phyloP scores from a whole-genome alignment of 345 rosid genomes.

The Lepidium aucheri region DNA sequence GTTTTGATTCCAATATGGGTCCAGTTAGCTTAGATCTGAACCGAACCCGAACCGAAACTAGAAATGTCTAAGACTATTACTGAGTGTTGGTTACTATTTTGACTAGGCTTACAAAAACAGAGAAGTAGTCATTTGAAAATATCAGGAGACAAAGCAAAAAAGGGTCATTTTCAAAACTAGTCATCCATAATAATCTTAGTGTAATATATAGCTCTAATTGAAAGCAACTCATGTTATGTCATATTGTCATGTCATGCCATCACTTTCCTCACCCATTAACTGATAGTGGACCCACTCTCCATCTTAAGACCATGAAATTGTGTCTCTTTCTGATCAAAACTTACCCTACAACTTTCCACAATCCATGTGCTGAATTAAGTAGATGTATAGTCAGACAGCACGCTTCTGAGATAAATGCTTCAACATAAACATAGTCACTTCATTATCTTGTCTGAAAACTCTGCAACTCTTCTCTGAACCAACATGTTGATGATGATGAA shows the following conservation, averaged over 20 bases:
- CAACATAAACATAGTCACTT: background rate
- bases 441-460: background rate
- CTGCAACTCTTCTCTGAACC: background rate
- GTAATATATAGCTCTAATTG: too few relatives aligned
- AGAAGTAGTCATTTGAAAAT: background rate
- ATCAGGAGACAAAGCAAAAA: background rate
- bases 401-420: background rate
- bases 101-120: background rate
- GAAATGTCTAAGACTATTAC: too few relatives aligned
- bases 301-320: background rate
- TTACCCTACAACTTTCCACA: background rate
- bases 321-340: conserved; percentile 9
- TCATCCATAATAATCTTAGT: background rate
- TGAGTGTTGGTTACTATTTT: background rate
- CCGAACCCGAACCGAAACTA: too few relatives aligned
- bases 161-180: background rate
- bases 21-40: too few relatives aligned
- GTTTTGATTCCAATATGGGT: too few relatives aligned
- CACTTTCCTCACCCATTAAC: conserved; percentile 16
- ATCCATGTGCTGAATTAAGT: too few relatives aligned
- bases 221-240: conserved; percentile 16
- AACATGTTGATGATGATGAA: background rate
- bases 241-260: conserved; percentile 1
- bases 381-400: too few relatives aligned
- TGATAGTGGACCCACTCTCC: conserved; percentile 8